Percentiles rank a stretch among this genome's conserved stretches.
These are phyloP conservation scores for Hirsutella rhossiliensis DNA, from an alignment of 2,329 filamentous ascomycete genomes.

Conservation along the genomic window DNA sequence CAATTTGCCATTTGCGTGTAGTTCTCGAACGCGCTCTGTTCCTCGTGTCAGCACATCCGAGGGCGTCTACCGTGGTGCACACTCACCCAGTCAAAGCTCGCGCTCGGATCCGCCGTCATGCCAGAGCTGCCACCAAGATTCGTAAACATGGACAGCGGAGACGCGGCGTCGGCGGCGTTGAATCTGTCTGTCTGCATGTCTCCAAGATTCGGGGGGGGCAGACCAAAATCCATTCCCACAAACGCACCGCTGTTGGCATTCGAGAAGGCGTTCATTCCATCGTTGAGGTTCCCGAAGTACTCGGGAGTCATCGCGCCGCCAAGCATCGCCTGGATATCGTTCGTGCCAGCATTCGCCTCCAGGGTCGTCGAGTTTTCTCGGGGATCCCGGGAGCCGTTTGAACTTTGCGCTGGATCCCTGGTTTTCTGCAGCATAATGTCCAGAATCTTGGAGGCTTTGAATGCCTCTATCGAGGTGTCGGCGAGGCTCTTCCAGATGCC, in stretches of 20 bases:
- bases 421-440: conserved; percentile 77
- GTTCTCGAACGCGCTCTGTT: conserved; percentile 42
- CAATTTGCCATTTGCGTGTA: conserved; percentile 42
- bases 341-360: conserved; percentile 29
- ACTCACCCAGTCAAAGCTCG: conserved; percentile 49
- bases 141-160: conserved; percentile 42
- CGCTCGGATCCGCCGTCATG: conserved; percentile 28
- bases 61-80: not conserved
- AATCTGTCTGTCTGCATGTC: conserved; percentile 20
- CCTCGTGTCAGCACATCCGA: conserved; percentile 11
- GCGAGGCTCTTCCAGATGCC: conserved; percentile 71
- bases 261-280: conserved; percentile 15
- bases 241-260: conserved; percentile 28
- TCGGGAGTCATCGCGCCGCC: conserved; percentile 13
- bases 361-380: conserved; percentile 13
- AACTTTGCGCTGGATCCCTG: conserved; percentile 17
- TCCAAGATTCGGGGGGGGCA: conserved; percentile 16
- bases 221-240: conserved; percentile 30
- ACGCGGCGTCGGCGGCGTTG: conserved; percentile 16
- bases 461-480: conserved; percentile 76
- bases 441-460: conserved; percentile 73
- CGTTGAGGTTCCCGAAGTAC: conserved; percentile 13
- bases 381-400: conserved; percentile 4
- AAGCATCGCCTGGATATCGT: conserved; percentile 13
- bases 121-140: conserved; percentile 22